Percentiles rank a stretch among this genome's conserved stretches.
These are phyloP conservation scores for Scenedesmus sp. DNA, from an alignment of 163 green algal genomes.

Conservation along the genomic window DNA sequence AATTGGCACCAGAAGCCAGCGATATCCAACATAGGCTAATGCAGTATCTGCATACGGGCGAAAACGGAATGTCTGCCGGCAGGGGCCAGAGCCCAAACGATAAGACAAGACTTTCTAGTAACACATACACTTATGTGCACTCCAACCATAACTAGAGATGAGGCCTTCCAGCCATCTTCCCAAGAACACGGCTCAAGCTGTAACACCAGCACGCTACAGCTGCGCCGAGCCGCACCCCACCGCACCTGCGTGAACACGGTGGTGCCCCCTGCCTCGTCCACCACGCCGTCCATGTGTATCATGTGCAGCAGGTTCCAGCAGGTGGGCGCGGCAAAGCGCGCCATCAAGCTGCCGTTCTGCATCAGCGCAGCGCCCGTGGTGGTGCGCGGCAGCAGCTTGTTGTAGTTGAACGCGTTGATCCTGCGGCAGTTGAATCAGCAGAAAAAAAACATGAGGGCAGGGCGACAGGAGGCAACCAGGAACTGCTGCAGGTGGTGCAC, in stretches of 20 bases:
- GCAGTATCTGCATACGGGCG: not conserved
- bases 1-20: not conserved
- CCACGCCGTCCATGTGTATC: slow-evolving; percentile 60
- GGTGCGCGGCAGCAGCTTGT: slow-evolving; percentile 67
- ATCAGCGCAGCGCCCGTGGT: slow-evolving; percentile 67
- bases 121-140: too few species aligned
- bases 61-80: not conserved
- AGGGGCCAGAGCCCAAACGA: too few species aligned
- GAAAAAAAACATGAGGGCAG: too few species aligned
- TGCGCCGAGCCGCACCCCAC: not conserved
- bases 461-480: too few species aligned
- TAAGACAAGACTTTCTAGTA: too few species aligned
- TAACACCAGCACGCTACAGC: not conserved
- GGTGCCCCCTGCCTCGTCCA: slow-evolving; percentile 39
- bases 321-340: slow-evolving; percentile 70
- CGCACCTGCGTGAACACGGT: slow-evolving; percentile 67
- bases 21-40: not conserved
- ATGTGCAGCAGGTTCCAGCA: slow-evolving; percentile 82
- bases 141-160: too few species aligned
- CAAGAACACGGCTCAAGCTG: too few species aligned
- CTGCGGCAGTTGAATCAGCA: not conserved
- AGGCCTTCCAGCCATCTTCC: too few species aligned
- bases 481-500: too few species aligned
- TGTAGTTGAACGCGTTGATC: slow-evolving; percentile 79
- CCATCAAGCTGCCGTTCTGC: slow-evolving; percentile 77